Base-by-base conservation (phyloP, 2,329 filamentous ascomycete genomes). In the Colletotrichum kahawae region DNA sequence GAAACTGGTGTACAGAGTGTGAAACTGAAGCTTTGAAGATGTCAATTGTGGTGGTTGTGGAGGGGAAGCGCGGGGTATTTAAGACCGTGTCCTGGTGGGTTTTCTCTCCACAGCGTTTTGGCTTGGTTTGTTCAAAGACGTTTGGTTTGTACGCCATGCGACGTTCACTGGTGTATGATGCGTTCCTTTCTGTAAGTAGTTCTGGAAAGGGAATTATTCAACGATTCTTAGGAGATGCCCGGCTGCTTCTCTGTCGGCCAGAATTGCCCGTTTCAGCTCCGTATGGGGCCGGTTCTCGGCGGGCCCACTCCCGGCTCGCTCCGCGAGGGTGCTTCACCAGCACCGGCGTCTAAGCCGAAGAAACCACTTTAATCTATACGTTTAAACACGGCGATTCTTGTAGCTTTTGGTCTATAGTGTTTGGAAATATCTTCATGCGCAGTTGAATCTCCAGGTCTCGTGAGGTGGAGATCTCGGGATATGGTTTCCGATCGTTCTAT, bases 401-500 rank as follows among this genome's bases (percentile, higher is more conserved):
- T 36, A 36, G 4, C 36, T 29, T 59, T n/a, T 2, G 34, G 24
- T 43, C 14, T n/a, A n/a, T 5, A 5, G 7, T 8, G n/a, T 9
- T 21, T 56, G 38, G 16, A 31, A 38, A 18, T 36, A 14, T 24
- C 38, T 34, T 13, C 8, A n/a, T 43, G 16, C 21, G 34, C 24
- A 33, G 21, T 54, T 31, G n/a, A 57, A 57, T 21, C 33, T 21
- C 18, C 7, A 24, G 34, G 9, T 48, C 9, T 21, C 10, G 27
- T 16, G 7, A 31, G 12, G 71, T 62, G 60, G 67, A 27, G 71
- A 33, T n/a, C 14, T 74, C 67, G 67, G 67, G 16, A 71, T 59
- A n/a, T n/a, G 31, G 60, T 54, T 74, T 71, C 71, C 67, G 67
- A 74, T 38, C 54, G 5, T 33, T 67, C 67, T 48, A 74, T 71